Base-by-base conservation (phyloP, 106 monocot species). In the Vanilla planifolia region DNA sequence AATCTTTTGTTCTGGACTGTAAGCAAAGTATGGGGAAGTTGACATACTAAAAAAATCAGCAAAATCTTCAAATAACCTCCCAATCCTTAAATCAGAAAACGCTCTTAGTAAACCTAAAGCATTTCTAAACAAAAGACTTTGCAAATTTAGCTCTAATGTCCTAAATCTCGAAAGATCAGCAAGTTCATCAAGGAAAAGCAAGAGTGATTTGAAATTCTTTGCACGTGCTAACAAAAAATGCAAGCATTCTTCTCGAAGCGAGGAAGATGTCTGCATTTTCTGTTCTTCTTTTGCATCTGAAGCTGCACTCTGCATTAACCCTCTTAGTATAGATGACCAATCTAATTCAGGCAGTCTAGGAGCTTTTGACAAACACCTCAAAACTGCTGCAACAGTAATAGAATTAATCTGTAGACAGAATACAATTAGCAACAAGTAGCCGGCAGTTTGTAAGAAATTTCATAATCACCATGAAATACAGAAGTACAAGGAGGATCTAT, bases 281-380 rank as follows among this genome's bases (percentile, higher is more conserved):
- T 48, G 14, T 13, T 42, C 21, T 36, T 57, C 67, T 13, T 20
- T 25, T 67, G 70, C 64, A 56, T 37, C 37, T 30, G 70, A 58
- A 45, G 66, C 71, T 66, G 64, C 74, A 78, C 57, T 62, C 51
- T 63, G 74, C 87, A 85, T 88, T 56, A 72, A 85, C 3, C 77
- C 71, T 48, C 88, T 84, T 8, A 98, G 70, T 25, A 92, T 88
- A 57, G 39, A 52, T 34, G 78, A 91, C 91, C 91, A 98, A 46
- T 98, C 88, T 43, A 84, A 69, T 67, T 79, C 43, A 59, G 91
- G 96, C 63, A 98, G 71, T 75, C 87, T 88, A 43, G 96, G 96
- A 69, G 96, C 76, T 60, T 81, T 73, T 67, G 81, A 71, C 33
- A 98, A 81, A 43, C 91, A 98, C 52, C 81, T 69, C 64, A 98